These are phyloP conservation scores for Craspedostauros australis DNA, from an alignment of 108 stramenopile genomes.

Conservation along the genomic window DNA sequence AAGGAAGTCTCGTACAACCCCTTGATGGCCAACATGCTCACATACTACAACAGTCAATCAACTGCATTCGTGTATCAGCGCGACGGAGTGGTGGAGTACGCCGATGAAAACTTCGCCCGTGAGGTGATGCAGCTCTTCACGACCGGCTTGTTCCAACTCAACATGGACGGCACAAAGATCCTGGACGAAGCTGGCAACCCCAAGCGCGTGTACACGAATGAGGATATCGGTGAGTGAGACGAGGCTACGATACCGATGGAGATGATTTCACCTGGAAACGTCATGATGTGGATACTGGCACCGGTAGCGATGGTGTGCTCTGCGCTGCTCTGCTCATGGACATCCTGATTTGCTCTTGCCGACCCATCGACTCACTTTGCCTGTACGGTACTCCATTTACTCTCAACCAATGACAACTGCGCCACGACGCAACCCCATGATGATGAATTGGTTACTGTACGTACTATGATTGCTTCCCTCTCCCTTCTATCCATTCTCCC, in stretches of 20 bases:
- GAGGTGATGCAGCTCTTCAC: constrained; percentile 54
- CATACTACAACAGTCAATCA: constrained; percentile 38
- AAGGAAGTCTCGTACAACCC: constrained; percentile 62
- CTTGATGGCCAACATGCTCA: constrained; percentile 63
- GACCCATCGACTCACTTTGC: too few relatives aligned
- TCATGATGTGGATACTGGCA: too few relatives aligned
- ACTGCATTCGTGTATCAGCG: constrained; percentile 35
- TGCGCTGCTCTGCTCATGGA: too few relatives aligned
- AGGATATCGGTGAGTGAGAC: constrained; percentile 30
- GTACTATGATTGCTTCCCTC: not conserved
- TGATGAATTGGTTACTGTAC: too few relatives aligned
- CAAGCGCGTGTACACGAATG: constrained; percentile 28
- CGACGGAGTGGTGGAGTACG: constrained; percentile 7
- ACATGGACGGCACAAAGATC: constrained; percentile 35
- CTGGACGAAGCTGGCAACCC: constrained; percentile 15
- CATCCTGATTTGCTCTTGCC: too few relatives aligned
- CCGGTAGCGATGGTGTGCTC: too few relatives aligned
- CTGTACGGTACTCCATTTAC: too few relatives aligned
- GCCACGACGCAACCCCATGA: too few relatives aligned
- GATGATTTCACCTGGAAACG: not conserved
- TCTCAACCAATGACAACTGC: too few relatives aligned
- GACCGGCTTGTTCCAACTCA: constrained; percentile 36
- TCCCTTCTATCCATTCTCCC: too few relatives aligned
- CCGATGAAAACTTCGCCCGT: constrained; percentile 23
- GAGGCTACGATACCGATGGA: not conserved